Evolutionary conservation across 192 early-diverging fungal species (phyloP), one percentile per base, ranked within the genome.

Genomic region (Lobosporangium transversale): DNA sequence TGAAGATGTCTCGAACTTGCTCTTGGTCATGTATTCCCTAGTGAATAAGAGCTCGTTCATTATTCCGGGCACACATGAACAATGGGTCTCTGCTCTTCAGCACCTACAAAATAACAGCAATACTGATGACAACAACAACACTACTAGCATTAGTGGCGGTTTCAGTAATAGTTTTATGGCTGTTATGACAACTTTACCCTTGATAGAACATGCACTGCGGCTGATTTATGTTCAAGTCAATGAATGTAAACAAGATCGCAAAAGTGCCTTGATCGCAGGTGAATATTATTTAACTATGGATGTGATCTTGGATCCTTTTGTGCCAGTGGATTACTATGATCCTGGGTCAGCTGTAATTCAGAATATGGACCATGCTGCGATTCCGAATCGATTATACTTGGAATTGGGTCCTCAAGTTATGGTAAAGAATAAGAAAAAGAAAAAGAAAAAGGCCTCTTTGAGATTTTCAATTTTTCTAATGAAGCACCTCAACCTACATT

Each of bases 221-320:
- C 24, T 62, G 15, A 29, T 57, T 1, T 76, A 62, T 52, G 73
- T 76, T 10, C 24, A 32, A 5, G 29, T 52, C 33, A 76, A 76
- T 30, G 24, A 49, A 8, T 76, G 73, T 40, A 76, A 76, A 27
- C 31, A 76, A 18, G 73, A 76, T 24, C 73, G 73, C 2, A 61
- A 29, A 18, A 27, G 27, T 30, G 73, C 73, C 0, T 51, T 76
- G 53, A 51, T 76, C 27, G 64, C 50, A 24, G 73, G 73, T 4
- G 73, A 76, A 30, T 76, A 76, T 44, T 76, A 76, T 30, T 37
- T 76, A 36, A 76, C 65, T 3, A 15, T 76, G 37, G 73, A 76
- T 30, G 65, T 76, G 20, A 57, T 76, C 7, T 26, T 76, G 32
- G 64, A 67, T 6, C 20, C 26, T 14, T 15, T 49, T 4, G 64